These are phyloP conservation scores for Aquilaria yunnanensis DNA, from an alignment of 345 rosid species.

Conservation along the genomic window DNA sequence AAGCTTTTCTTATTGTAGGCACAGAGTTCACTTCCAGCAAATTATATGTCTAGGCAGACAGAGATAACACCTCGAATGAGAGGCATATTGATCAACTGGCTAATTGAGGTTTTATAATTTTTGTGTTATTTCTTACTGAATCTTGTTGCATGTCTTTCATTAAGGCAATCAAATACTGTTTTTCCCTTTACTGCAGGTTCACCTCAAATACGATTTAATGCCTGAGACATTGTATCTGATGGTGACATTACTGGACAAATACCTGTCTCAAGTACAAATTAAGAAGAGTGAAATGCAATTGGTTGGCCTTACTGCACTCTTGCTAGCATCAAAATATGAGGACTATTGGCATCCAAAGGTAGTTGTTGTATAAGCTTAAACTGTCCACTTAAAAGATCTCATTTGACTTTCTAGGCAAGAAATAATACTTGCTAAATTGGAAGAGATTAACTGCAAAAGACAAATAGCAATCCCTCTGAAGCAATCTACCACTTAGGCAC, in stretches of 20 bases:
- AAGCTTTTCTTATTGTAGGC: conserved; percentile 40
- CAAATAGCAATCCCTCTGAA: too few species aligned
- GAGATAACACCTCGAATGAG: conserved; percentile 70
- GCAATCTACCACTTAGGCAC: too few species aligned
- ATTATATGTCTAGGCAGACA: conserved; percentile 55
- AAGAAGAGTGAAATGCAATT: conserved; percentile 81
- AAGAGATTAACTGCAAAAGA: too few species aligned
- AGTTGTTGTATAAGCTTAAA: conserved; percentile 5
- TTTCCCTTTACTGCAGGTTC: conserved; percentile 50
- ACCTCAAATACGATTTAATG: conserved; percentile 81
- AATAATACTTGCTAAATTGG: too few species aligned
- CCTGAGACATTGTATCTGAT: conserved; percentile 89
- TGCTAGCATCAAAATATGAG: conserved; percentile 92
- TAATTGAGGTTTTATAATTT: conserved; percentile 57
- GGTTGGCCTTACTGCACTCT: conserved; percentile 80
- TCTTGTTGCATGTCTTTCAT: conserved; percentile 7
- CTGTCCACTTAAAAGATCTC: too few species aligned
- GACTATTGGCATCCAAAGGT: conserved; percentile 99
- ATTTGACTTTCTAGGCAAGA: too few species aligned
- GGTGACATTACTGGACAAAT: conserved; percentile 65
- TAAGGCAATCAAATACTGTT: background rate
- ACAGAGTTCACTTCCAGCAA: conserved; percentile 37
- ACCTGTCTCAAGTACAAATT: conserved; percentile 70
- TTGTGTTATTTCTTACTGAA: conserved; percentile 3
- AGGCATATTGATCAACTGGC: conserved; percentile 92